Conservation (phyloP, 352 stramenopile species). For the Pythium volutum region DNA sequence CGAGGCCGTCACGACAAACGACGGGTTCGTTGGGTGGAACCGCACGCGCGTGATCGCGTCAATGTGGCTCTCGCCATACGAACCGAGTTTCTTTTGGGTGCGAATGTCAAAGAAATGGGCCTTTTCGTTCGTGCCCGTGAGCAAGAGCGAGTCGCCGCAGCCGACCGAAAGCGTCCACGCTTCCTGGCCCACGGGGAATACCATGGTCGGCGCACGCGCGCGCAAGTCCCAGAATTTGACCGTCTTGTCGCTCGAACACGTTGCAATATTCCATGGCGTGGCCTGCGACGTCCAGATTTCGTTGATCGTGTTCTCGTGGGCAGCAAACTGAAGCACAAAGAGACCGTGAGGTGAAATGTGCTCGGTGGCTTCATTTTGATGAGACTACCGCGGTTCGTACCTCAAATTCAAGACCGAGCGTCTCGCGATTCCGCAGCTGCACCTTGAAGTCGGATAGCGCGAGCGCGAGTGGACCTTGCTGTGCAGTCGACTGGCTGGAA, state of each 20-base stretch:
- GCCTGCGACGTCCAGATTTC: slow-evolving; percentile 74
- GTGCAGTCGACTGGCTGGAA: slow-evolving; percentile 59
- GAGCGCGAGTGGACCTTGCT: slow-evolving; percentile 52
- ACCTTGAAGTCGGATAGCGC: slow-evolving; percentile 66
- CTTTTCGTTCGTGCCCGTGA: slow-evolving; percentile 68
- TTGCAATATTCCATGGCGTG: slow-evolving; percentile 65
- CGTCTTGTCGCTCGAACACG: slow-evolving; percentile 81
- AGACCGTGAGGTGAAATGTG: neutral
- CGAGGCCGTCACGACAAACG: slow-evolving; percentile 86
- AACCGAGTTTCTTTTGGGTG: slow-evolving; percentile 55
- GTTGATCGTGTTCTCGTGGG: slow-evolving; percentile 77
- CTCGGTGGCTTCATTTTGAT: neutral
- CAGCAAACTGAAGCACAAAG: slow-evolving; percentile 45
- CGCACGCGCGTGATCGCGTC: slow-evolving; percentile 86
- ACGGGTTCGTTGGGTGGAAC: slow-evolving; percentile 75
- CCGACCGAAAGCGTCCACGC: slow-evolving; percentile 82
- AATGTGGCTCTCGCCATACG: slow-evolving; percentile 88
- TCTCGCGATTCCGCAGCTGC: slow-evolving; percentile 69
- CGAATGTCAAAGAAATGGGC: slow-evolving; percentile 83
- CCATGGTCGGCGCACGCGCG: slow-evolving; percentile 48
- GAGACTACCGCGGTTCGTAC: slow-evolving; percentile 12
- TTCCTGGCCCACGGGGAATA: slow-evolving; percentile 58
- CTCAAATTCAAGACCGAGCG: slow-evolving; percentile 57
- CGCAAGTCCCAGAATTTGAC: slow-evolving; percentile 87
- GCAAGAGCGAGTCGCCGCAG: slow-evolving; percentile 71